Evolutionary conservation across 371 early-diverging fungal species (phyloP).

Genomic region (Mortierella sp.): DNA sequence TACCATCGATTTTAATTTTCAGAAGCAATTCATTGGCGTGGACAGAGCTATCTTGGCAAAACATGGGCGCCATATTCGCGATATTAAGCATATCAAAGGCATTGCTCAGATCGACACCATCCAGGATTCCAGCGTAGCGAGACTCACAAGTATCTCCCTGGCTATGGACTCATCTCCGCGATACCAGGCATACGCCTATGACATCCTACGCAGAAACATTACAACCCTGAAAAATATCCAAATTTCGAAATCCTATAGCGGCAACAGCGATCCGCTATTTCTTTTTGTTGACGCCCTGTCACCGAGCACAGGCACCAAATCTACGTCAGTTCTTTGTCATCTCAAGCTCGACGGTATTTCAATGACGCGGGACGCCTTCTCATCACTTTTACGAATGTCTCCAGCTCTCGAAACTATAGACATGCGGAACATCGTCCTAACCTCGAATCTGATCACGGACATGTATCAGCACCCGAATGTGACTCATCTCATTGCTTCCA

Average conservation of each 20-base stretch:
- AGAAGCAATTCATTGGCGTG: neutral
- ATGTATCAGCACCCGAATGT: neutral
- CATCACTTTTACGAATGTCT: neutral
- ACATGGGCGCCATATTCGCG: constrained; percentile 24
- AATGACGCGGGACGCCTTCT: neutral
- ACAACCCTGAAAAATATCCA: neutral
- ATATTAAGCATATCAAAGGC: constrained; percentile 2
- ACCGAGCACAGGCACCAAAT: no score
- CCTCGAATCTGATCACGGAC: neutral
- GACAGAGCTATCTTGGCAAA: neutral
- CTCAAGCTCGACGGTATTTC: neutral
- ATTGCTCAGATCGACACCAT: neutral
- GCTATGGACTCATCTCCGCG: neutral
- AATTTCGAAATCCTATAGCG: no score
- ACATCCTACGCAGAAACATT: neutral
- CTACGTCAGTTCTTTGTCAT: neutral
- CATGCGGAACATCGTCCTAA: neutral
- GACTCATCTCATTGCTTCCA: neutral
- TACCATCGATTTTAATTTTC: constrained; percentile 17
- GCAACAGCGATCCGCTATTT: neutral
- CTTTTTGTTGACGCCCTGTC: no score
- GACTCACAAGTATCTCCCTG: neutral
- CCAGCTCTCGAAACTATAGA: neutral
- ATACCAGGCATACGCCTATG: neutral
- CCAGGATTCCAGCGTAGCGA: neutral